Percentiles rank a stretch among this genome's conserved stretches.
Evolutionary conservation across 176 grass and related monocot genomes (phyloP).

Genomic region (Elaeis guineensis): DNA sequence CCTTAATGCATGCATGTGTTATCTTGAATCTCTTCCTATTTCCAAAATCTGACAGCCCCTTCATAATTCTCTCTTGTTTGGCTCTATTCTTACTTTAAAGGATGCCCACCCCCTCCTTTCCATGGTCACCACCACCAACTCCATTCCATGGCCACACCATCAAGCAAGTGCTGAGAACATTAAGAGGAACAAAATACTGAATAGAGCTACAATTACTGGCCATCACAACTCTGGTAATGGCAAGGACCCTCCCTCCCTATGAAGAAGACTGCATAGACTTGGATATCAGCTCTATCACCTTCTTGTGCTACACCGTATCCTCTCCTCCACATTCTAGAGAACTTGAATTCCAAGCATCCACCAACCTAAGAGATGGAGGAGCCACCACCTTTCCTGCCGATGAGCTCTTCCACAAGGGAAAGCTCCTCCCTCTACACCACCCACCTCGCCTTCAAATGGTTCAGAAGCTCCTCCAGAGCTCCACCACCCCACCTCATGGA

Average conservation of each 20-base stretch:
- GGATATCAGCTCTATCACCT: constrained; percentile 30
- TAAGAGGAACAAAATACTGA: background rate
- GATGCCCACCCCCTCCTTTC: background rate
- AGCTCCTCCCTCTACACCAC: constrained; percentile 12
- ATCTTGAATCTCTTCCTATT: background rate
- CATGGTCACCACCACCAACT: background rate
- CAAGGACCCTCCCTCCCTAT: background rate
- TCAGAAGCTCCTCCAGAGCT: background rate
- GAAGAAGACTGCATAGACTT: constrained; percentile 46
- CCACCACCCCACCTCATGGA: background rate
- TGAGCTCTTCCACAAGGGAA: constrained; percentile 25
- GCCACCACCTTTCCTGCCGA: constrained; percentile 15
- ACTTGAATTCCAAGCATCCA: constrained; percentile 33
- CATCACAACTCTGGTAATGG: background rate
- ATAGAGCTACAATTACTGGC: background rate
- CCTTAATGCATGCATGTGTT: background rate
- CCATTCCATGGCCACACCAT: background rate
- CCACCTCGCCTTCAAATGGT: constrained; percentile 7
- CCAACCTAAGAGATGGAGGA: constrained; percentile 2
- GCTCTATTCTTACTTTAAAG: constrained; percentile 2
- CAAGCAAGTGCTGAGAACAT: background rate
- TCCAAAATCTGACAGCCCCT: background rate
- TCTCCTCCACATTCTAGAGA: constrained; percentile 23
- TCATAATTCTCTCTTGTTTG: constrained; percentile 2
- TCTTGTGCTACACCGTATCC: background rate